Base-by-base conservation (phyloP, 1,284 basidiomycete genomes). In the Apiotrichum gracile region DNA sequence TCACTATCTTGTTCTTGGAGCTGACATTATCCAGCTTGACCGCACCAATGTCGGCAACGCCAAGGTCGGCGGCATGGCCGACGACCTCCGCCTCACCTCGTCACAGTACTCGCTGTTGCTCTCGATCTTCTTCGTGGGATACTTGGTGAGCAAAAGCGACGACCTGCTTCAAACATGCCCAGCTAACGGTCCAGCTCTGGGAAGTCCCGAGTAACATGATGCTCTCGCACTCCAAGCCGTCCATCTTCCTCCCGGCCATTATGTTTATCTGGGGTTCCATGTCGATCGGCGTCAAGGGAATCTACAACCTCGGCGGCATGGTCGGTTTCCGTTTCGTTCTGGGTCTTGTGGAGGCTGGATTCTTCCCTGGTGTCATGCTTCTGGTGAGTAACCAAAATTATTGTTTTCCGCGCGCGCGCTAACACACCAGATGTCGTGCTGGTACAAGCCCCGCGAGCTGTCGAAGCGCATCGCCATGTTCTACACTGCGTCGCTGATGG, bases 191-290 rank as follows among this genome's bases (percentile, higher is more conserved):
- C n/a, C n/a, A n/a, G n/a, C 31, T 38, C 55, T 74, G 40, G 27
- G 74, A 76, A 53, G 70, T 76, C 1, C 75, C 75, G 0, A 67
- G 63, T 34, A 76, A 76, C 65, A 67, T 76, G 62, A 66, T 52
- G 46, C 55, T 76, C 27, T 61, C 72, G 29, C 64, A 68, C 46
- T 65, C 66, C 16, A 64, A 66, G 19, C 74, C 74, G 8, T 65
- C 66, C 47, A 61, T 70, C 41, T 76, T 72, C 62, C 59, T 74
- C 31, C 66, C 68, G 1, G 50, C 63, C 3, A 48, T 72, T 49
- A 71, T 76, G 63, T 62, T 68, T 27, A 47, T 61, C 33, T 72
- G 64, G 55, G 61, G 55, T 17, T 54, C 67, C 21, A 67, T 75
- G 64, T 69, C 67, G 38, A 62, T 74, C 27, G 65, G 65, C 24